These are phyloP conservation scores for Fagopyrum homotropicum DNA, from an alignment of 148 eudicot genomes.

Conservation along the genomic window DNA sequence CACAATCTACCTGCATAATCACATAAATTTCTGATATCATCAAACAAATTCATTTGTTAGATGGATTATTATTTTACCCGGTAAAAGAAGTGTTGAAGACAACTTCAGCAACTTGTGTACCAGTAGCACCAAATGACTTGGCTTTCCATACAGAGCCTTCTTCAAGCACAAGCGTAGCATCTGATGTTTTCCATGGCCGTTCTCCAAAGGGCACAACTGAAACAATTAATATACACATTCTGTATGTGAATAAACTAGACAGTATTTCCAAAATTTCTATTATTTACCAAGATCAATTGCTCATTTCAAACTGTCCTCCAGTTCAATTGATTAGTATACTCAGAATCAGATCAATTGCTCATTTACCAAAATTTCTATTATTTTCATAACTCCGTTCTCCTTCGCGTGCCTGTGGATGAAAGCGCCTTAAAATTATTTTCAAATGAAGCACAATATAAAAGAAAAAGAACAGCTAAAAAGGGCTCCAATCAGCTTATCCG, in stretches of 20 bases:
- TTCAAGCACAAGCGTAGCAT: no score
- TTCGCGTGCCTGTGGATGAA: no score
- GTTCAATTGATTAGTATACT: neutral
- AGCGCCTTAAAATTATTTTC: no score
- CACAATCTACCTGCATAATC: no score
- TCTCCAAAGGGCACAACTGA: constrained; percentile 22
- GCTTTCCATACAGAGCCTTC: constrained; percentile 21
- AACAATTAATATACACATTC: neutral
- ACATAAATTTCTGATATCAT: no score
- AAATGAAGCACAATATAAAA: no score
- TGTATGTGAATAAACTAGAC: neutral
- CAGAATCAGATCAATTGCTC: neutral
- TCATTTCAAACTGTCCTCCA: neutral
- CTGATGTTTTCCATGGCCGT: no score
- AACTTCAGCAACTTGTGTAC: constrained; percentile 99
- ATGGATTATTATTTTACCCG: constrained; percentile 34
- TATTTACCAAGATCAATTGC: neutral
- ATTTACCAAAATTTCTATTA: neutral
- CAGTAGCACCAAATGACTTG: constrained; percentile 92
- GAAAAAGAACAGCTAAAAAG: no score
- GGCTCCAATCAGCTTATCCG: no score
- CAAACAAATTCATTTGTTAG: neutral
- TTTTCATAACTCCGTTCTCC: no score
- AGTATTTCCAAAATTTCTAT: neutral
- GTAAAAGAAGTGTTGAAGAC: constrained; percentile 93